Conservation (phyloP, 2,329 filamentous ascomycete species). For the Arthrobotrys sphaeroides region DNA sequence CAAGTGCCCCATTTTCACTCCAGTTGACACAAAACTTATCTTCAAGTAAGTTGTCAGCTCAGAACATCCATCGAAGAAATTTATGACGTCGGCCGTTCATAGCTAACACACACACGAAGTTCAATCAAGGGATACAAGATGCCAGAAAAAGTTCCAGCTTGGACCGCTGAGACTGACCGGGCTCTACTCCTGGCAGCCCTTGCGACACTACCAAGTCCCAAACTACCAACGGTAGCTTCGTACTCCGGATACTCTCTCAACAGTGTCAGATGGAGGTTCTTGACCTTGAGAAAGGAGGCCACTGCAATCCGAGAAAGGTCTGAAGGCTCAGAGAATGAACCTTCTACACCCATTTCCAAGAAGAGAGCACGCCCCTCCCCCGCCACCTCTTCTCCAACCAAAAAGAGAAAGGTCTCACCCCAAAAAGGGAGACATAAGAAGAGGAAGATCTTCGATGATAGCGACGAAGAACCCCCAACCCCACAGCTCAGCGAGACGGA, state of each 20-base stretch:
- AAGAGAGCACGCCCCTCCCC: constrained; percentile 22
- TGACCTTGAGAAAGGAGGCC: constrained; percentile 21
- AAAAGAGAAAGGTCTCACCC: constrained; percentile 10
- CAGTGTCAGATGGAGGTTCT: constrained; percentile 13
- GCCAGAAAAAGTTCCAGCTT: constrained; percentile 2
- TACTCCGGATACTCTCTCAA: constrained; percentile 6
- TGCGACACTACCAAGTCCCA: constrained; percentile 3
- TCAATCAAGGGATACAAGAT: neutral
- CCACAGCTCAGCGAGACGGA: constrained; percentile 9
- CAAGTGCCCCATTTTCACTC: too few species aligned
- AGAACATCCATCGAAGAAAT: neutral
- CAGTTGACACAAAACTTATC: too few species aligned
- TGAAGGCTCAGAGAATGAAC: neutral
- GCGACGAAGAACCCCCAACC: constrained; percentile 30
- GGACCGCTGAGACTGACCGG: constrained; percentile 32
- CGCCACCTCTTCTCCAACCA: neutral
- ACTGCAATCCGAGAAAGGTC: neutral
- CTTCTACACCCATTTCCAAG: neutral
- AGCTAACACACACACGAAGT: too few species aligned
- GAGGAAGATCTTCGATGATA: constrained; percentile 27
- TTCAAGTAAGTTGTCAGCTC: neutral
- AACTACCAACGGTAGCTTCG: constrained; percentile 5
- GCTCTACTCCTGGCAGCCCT: constrained; percentile 28
- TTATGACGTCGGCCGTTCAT: too few species aligned
- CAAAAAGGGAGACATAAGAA: constrained; percentile 1